Percentiles rank a stretch among this genome's conserved stretches.
phyloP scores from a whole-genome alignment of 345 rosid species.

The Arabidopsis thaliana region DNA sequence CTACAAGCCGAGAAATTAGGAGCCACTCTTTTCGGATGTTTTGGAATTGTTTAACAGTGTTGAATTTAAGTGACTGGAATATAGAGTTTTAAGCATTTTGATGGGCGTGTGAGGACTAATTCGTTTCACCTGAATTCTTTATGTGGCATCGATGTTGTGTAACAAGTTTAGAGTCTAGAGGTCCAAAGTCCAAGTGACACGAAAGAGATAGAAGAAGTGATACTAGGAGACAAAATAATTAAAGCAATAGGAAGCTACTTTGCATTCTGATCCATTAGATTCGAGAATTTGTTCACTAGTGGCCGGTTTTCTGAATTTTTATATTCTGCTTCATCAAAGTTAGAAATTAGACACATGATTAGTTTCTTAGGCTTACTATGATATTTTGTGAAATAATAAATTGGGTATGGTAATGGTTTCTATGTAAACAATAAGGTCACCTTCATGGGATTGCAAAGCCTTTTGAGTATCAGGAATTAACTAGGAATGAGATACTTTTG shows the following conservation, averaged over 20 bases:
- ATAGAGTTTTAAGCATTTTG: neutral
- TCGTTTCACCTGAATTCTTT: conserved; percentile 7
- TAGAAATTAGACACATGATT: neutral
- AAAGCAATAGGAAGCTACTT: conserved; percentile 25
- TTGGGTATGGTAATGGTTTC: neutral
- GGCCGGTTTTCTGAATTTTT: neutral
- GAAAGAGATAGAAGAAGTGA: neutral
- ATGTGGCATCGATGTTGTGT: conserved; percentile 1
- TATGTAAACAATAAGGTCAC: conserved; percentile 10
- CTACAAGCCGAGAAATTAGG: conserved; percentile 12
- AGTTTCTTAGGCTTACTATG: neutral
- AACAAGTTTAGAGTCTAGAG: conserved; percentile 22
- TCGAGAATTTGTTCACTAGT: conserved; percentile 25
- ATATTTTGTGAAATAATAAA: neutral
- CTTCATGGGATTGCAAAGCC: neutral
- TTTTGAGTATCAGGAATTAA: neutral
- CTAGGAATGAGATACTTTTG: neutral
- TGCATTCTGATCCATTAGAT: neutral
- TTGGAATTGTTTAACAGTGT: neutral
- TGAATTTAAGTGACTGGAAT: neutral
- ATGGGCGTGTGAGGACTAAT: neutral
- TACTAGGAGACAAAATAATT: neutral
- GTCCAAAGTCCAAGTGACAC: neutral
- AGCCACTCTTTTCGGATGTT: neutral
- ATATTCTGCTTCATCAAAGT: conserved; percentile 29